Percentiles rank a stretch among this genome's conserved stretches.
Evolutionary conservation across 2,329 filamentous ascomycete genomes (phyloP).

Genomic region (Chaetomium sp.): DNA sequence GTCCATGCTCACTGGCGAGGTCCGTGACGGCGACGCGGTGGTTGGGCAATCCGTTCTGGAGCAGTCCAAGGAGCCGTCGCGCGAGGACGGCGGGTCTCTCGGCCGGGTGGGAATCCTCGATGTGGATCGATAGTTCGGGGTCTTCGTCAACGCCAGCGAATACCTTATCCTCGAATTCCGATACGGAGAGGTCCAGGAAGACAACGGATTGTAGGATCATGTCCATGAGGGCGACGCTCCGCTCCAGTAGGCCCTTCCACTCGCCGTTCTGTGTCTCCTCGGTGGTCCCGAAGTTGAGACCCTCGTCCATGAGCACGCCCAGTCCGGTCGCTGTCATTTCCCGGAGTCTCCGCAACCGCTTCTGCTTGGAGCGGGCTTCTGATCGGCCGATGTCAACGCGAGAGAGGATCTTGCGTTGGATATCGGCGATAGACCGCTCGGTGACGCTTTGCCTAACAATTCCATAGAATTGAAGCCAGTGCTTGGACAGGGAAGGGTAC

Average conservation of each 20-base stretch:
- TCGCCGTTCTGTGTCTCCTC: slow-evolving; percentile 47
- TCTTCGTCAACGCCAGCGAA: slow-evolving; percentile 63
- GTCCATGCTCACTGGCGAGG: slow-evolving; percentile 67
- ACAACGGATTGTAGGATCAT: slow-evolving; percentile 75
- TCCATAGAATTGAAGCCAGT: slow-evolving; percentile 74
- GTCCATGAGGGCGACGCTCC: slow-evolving; percentile 83
- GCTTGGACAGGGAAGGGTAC: slow-evolving; percentile 46
- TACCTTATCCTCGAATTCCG: slow-evolving; percentile 67
- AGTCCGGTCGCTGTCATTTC: slow-evolving; percentile 83
- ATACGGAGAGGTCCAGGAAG: slow-evolving; percentile 61
- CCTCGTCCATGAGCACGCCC: slow-evolving; percentile 85
- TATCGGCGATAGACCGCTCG: slow-evolving; percentile 69
- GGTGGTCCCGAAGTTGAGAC: slow-evolving; percentile 67
- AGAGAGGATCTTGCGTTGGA: slow-evolving; percentile 72
- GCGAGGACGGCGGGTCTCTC: slow-evolving; percentile 64
- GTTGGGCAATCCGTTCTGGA: slow-evolving; percentile 67
- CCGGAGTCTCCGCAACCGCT: slow-evolving; percentile 69
- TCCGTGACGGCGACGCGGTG: slow-evolving; percentile 61
- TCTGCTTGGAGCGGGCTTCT: slow-evolving; percentile 75
- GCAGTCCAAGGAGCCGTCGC: slow-evolving; percentile 67
- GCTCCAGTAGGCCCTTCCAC: slow-evolving; percentile 73
- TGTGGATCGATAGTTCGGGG: slow-evolving; percentile 57
- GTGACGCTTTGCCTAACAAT: slow-evolving; percentile 75
- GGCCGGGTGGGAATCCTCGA: slow-evolving; percentile 48
- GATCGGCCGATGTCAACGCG: slow-evolving; percentile 75